phyloP scores from a whole-genome alignment of 176 grass and related monocot genomes.

The Cenchrus fungigraminus region DNA sequence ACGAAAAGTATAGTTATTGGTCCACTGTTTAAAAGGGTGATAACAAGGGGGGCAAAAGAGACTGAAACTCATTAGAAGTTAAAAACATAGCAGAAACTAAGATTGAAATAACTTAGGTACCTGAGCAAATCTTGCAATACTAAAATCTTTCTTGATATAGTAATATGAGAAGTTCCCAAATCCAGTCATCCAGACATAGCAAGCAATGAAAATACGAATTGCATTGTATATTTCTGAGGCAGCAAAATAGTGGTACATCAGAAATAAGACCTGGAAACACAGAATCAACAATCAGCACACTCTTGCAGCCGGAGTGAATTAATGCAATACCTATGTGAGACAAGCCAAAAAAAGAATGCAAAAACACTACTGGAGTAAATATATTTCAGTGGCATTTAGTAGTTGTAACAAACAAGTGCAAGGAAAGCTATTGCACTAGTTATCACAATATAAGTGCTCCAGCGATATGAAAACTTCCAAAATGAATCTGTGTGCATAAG shows the following conservation, averaged over 20 bases:
- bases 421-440: not conserved
- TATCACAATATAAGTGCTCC: not conserved
- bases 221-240: conserved; percentile 83
- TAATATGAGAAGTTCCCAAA: conserved; percentile 90
- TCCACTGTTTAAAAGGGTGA: not conserved
- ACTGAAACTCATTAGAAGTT: not conserved
- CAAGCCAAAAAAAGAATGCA: conserved; percentile 1
- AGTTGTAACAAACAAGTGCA: not conserved
- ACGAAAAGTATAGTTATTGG: conserved; percentile 17
- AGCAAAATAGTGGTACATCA: conserved; percentile 86
- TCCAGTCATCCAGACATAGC: conserved; percentile 91
- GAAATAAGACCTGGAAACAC: conserved; percentile 68
- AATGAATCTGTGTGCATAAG: not conserved
- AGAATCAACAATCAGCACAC: conserved; percentile 29
- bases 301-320: conserved; percentile 4
- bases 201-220: conserved; percentile 83
- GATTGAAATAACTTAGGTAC: conserved; percentile 37
- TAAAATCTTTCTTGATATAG: conserved; percentile 85
- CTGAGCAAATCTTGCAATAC: conserved; percentile 77
- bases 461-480: not conserved
- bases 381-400: not conserved
- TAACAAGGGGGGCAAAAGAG: not conserved
- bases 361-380: conserved; percentile 9
- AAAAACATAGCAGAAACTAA: not conserved
- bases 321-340: not conserved